Conservation (phyloP, 768 basidiomycete species). For the Kwoniella botswanensis region DNA sequence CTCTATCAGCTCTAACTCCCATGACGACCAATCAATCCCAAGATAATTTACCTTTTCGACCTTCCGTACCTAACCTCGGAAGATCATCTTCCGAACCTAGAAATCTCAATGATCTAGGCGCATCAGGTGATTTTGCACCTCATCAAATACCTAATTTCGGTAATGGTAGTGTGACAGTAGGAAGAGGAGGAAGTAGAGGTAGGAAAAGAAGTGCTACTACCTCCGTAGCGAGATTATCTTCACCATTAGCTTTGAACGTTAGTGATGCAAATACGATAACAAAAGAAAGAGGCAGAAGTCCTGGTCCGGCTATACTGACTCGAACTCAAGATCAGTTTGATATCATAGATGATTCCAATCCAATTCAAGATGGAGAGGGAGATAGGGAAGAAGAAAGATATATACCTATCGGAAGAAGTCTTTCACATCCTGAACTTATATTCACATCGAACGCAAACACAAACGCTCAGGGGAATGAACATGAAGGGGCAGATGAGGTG, state of each 20-base stretch:
- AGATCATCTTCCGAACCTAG: conserved; percentile 14
- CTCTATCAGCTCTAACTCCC: background rate
- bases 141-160: conserved; percentile 13
- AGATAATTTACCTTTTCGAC: conserved; percentile 7
- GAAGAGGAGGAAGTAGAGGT: conserved; percentile 8
- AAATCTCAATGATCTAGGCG: conserved; percentile 10
- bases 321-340: background rate
- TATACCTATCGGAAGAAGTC: conserved; percentile 9
- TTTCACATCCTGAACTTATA: conserved; percentile 3
- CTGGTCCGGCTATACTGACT: conserved; percentile 6
- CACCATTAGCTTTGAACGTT: background rate
- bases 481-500: background rate
- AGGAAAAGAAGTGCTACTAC: conserved; percentile 14
- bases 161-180: background rate
- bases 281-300: conserved; percentile 17
- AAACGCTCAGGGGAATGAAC: background rate
- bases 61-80: conserved; percentile 17
- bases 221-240: background rate
- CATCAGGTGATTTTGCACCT: background rate
- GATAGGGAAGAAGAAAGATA: background rate
- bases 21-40: background rate
- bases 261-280: background rate
- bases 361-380: background rate
- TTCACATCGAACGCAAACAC: background rate
- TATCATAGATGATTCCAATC: background rate